Base-by-base conservation (phyloP, 495 filamentous ascomycete genomes). In the Mytilinidion resinicola region DNA sequence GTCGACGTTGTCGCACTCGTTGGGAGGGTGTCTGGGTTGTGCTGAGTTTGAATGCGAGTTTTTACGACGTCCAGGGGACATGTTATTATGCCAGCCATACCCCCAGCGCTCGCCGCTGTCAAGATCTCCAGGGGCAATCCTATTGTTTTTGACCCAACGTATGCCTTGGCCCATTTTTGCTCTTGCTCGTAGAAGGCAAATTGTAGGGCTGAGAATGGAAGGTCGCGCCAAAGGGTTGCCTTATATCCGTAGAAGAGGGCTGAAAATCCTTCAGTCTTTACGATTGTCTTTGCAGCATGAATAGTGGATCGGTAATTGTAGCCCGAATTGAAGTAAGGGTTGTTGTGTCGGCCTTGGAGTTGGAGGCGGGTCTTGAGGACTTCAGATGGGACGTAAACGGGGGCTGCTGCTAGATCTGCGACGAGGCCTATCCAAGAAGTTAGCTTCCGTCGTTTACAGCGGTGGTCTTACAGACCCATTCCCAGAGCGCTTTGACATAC, bases 131-230 rank as follows among this genome's bases (percentile, higher is more conserved):
- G 67, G 5, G 83, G 78, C 56, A 93, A 67, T 0, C 95, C 95
- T 54, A 98, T 93, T 52, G 95, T 88, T 46, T 81, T 76, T 39
- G 82, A 83, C 0, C 80, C 86, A 33, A 80, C 74, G 79, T 84
- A 96, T 51, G 84, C 66, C 65, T 84, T 88, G 0, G 93, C 91
- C 78, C 87, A 79, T 17, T 74, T 80, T 60, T 91, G 92, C 65
- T 88, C 90, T 71, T 96, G 88, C 72, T 98, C 93, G 72, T 96
- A 98, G 70, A 98, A 97, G 53, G 95, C 90, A 72, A 97, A 98
- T 69, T 96, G 92, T 8, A 98, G 74, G 0, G 93, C 93, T 10
- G 90, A 96, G 69, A 95, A 98, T 1, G 93, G 93, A 6, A 98
- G 81, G 68, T 97, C 93, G 56, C 93, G 88, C 76, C 88, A 95